A percentile compares a stretch with the other conserved stretches of the same genome.
phyloP scores from a whole-genome alignment of 805 yeast genomes.

The Cyberlindnera saturnus region DNA sequence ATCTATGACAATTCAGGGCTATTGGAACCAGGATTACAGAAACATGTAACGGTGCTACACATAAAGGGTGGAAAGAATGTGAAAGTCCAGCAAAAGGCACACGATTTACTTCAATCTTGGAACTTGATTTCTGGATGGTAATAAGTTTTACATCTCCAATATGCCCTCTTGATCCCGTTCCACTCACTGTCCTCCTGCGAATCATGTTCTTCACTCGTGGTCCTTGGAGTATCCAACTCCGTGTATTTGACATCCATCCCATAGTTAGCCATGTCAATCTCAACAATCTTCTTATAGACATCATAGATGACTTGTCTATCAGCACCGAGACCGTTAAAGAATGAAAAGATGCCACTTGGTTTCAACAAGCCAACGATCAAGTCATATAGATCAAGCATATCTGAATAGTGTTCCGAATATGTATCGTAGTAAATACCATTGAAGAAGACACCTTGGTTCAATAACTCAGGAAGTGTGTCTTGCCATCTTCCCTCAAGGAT shows the following conservation, averaged over 20 bases:
- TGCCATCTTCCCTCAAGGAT: slow-evolving; percentile 92
- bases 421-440: slow-evolving; percentile 94
- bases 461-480: slow-evolving; percentile 59
- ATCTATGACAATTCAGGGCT: not conserved
- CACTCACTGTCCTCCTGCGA: slow-evolving; percentile 41
- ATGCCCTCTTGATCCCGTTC: slow-evolving; percentile 56
- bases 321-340: slow-evolving; percentile 88
- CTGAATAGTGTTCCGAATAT: slow-evolving; percentile 84
- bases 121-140: slow-evolving; percentile 61
- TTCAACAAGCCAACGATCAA: slow-evolving; percentile 73
- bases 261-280: slow-evolving; percentile 69
- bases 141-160: slow-evolving; percentile 64
- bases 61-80: no score
- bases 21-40: not conserved
- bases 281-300: slow-evolving; percentile 79
- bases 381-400: slow-evolving; percentile 83
- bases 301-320: slow-evolving; percentile 71
- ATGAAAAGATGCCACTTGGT: slow-evolving; percentile 80
- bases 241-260: slow-evolving; percentile 64
- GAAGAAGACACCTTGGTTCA: slow-evolving; percentile 64
- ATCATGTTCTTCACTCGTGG: slow-evolving; percentile 30
- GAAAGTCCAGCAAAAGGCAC: not conserved
- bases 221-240: slow-evolving; percentile 40
- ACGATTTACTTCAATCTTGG: slow-evolving; percentile 1
- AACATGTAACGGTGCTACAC: not conserved